These are phyloP conservation scores for Exophiala xenobiotica DNA, from an alignment of 2,329 filamentous ascomycete species.

Conservation along the genomic window DNA sequence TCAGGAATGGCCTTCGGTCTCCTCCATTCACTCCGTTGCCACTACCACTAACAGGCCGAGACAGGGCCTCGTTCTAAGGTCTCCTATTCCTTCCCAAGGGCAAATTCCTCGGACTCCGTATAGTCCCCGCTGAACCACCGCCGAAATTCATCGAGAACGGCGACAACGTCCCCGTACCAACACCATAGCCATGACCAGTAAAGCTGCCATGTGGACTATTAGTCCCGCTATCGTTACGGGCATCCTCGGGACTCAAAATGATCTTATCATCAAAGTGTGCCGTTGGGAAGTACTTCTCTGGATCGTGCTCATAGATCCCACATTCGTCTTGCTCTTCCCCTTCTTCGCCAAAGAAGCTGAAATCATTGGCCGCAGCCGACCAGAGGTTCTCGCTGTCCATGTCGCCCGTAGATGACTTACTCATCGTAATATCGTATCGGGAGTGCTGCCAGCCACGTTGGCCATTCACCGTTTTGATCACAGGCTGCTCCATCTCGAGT, in stretches of 20 bases:
- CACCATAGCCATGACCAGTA: constrained; percentile 2
- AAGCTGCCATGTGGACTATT: constrained; percentile 22
- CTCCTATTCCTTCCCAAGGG: constrained; percentile 29
- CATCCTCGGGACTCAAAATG: constrained; percentile 39
- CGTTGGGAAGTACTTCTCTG: constrained; percentile 46
- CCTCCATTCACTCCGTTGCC: constrained; percentile 16
- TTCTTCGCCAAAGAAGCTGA: constrained; percentile 61
- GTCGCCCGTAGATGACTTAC: constrained; percentile 59
- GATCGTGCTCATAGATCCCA: constrained; percentile 48
- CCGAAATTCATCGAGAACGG: constrained; percentile 20
- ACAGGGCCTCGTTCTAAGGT: constrained; percentile 22
- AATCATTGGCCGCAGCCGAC: constrained; percentile 59
- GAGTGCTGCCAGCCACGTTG: constrained; percentile 40
- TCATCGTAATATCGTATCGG: constrained; percentile 47
- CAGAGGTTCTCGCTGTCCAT: constrained; percentile 59
- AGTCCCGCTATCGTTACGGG: constrained; percentile 21
- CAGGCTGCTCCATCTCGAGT: constrained; percentile 51
- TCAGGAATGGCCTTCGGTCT: neutral
- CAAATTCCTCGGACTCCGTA: constrained; percentile 26
- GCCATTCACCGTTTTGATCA: constrained; percentile 5
- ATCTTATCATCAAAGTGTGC: constrained; percentile 46
- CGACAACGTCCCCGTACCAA: constrained; percentile 5
- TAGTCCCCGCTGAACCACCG: constrained; percentile 9
- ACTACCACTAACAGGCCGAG: neutral
- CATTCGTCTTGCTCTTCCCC: constrained; percentile 45